Evolutionary conservation across 208 protist genomes (phyloP).

Genomic region (Trypanosoma cruzi): DNA sequence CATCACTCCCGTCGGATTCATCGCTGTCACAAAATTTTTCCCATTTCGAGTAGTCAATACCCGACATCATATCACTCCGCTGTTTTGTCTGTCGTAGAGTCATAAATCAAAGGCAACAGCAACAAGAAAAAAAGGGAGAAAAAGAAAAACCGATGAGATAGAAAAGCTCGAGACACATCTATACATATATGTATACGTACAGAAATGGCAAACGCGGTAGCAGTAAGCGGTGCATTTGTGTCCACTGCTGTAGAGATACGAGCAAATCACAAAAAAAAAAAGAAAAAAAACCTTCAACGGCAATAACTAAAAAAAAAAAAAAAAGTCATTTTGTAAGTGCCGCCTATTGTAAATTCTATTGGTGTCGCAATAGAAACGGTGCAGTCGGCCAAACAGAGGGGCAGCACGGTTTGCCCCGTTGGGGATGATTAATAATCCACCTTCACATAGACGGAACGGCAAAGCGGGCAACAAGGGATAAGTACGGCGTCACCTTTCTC

Average conservation of each 20-base stretch:
- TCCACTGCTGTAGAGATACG: not conserved
- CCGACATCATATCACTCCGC: slow-evolving; percentile 25
- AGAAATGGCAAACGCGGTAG: not conserved
- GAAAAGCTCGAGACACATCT: not conserved
- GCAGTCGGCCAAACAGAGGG: not conserved
- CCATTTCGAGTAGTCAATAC: slow-evolving; percentile 90
- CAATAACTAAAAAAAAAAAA: slow-evolving; percentile 3
- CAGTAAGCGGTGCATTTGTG: not conserved
- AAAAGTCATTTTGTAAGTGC: not conserved
- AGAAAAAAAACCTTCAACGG: slow-evolving; percentile 10
- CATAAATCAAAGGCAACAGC: not conserved
- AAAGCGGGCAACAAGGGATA: slow-evolving; percentile 69
- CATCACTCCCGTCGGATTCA: slow-evolving; percentile 16
- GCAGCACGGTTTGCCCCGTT: not conserved
- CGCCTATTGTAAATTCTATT: not conserved
- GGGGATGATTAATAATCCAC: slow-evolving; percentile 49
- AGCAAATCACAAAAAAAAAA: not conserved
- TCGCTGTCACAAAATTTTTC: slow-evolving; percentile 54
- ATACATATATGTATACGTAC: not conserved
- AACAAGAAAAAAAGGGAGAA: not conserved
- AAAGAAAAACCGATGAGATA: not conserved
- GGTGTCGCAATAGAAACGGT: not conserved
- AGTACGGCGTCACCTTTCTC: slow-evolving; percentile 16
- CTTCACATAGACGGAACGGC: slow-evolving; percentile 77
- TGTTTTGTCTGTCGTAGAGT: not conserved